Evolutionary conservation across 495 filamentous ascomycete genomes (phyloP).

Genomic region (Stereocaulon alpinum): DNA sequence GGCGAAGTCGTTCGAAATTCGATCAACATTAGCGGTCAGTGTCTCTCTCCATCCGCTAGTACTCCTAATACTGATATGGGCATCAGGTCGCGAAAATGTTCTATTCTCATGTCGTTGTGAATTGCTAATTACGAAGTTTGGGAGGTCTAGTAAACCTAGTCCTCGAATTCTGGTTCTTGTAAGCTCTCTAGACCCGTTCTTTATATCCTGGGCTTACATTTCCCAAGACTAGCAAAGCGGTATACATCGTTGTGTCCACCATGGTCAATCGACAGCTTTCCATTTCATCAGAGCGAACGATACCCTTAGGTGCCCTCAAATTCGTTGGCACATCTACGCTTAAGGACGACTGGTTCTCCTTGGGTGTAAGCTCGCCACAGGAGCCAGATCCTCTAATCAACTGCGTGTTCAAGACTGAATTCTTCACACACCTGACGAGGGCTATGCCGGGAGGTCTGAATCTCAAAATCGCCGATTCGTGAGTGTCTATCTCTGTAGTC

Average conservation of each 20-base stretch:
- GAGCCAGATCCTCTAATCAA: conserved; percentile 86
- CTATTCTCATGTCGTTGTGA: conserved; percentile 89
- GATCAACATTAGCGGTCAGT: conserved; percentile 47
- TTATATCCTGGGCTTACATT: not conserved
- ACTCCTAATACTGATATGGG: not conserved
- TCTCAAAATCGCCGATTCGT: conserved; percentile 66
- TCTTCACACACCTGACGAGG: conserved; percentile 79
- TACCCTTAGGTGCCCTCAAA: conserved; percentile 79
- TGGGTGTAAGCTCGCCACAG: conserved; percentile 77
- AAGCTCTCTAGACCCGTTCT: conserved; percentile 20
- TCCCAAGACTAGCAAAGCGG: conserved; percentile 59
- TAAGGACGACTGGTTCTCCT: conserved; percentile 93
- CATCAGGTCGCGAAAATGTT: conserved; percentile 54
- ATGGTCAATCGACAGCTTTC: conserved; percentile 71
- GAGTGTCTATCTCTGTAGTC: conserved; percentile 19
- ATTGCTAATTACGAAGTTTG: conserved; percentile 83
- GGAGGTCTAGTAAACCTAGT: conserved; percentile 85
- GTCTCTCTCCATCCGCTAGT: not conserved
- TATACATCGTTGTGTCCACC: conserved; percentile 78
- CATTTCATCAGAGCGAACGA: conserved; percentile 69
- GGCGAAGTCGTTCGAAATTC: conserved; percentile 70
- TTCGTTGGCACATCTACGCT: conserved; percentile 66
- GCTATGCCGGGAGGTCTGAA: conserved; percentile 68
- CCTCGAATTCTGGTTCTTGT: conserved; percentile 74
- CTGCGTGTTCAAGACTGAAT: conserved; percentile 93